These are phyloP conservation scores for Trichophyton schoenleinii DNA, from an alignment of 2,329 filamentous ascomycete genomes.

Conservation along the genomic window DNA sequence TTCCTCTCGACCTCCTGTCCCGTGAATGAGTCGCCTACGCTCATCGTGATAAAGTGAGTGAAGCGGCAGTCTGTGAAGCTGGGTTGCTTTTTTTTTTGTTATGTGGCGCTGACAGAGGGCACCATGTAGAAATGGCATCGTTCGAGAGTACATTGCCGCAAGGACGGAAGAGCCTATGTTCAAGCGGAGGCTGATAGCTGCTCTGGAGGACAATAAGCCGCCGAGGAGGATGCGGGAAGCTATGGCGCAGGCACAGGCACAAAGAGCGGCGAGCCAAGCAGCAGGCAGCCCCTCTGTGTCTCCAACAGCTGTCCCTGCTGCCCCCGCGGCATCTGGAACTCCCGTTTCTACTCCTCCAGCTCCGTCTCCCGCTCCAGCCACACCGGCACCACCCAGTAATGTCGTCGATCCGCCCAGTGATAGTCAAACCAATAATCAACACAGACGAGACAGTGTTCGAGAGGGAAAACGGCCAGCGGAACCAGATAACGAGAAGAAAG, in stretches of 20 bases:
- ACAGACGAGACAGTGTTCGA: not conserved
- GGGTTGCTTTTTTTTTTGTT: too few species aligned
- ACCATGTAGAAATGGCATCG: conserved; percentile 51
- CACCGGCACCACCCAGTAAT: not conserved
- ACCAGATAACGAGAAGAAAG: conserved; percentile 25
- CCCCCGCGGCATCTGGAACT: not conserved
- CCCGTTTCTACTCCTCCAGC: not conserved
- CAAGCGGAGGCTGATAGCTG: conserved; percentile 40
- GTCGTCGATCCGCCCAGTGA: not conserved
- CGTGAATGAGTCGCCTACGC: conserved; percentile 60
- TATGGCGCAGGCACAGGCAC: not conserved
- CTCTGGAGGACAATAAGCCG: conserved; percentile 22
- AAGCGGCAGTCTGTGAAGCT: not conserved
- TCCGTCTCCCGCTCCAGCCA: not conserved
- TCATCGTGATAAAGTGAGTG: conserved; percentile 53
- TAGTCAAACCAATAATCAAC: not conserved
- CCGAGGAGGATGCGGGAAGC: conserved; percentile 1
- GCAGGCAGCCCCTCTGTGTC: not conserved
- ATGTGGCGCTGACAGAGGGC: not conserved
- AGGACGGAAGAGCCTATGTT: conserved; percentile 57
- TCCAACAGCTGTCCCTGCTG: not conserved
- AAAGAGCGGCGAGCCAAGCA: not conserved
- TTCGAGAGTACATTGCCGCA: conserved; percentile 62
- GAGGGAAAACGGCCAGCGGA: not conserved
- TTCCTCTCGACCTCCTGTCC: conserved; percentile 76